Conservation (phyloP, 345 rosid species). For the Odontarrhena argentea region DNA sequence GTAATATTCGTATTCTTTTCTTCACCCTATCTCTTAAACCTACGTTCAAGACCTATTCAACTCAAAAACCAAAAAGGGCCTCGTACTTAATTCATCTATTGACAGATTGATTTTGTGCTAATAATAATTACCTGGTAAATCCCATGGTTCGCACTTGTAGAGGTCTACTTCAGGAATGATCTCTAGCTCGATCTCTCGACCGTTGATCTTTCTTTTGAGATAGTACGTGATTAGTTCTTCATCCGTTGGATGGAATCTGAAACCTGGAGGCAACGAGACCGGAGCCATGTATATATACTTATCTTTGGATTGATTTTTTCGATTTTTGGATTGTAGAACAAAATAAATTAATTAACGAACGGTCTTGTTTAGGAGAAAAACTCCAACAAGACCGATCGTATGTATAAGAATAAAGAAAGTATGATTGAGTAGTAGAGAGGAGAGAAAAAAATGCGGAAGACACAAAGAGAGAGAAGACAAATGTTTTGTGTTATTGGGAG, state of each 20-base stretch:
- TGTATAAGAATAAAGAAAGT: neutral
- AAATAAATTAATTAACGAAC: neutral
- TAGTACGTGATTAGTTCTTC: constrained; percentile 77
- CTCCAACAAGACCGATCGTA: constrained; percentile 31
- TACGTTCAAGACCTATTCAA: neutral
- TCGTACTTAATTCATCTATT: neutral
- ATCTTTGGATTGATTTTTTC: neutral
- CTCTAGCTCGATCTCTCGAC: constrained; percentile 65
- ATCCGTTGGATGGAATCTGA: constrained; percentile 81
- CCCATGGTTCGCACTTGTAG: constrained; percentile 91
- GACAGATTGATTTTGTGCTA: neutral
- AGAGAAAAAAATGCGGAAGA: neutral
- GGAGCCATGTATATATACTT: constrained; percentile 51
- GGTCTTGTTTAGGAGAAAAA: constrained; percentile 32
- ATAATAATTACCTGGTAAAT: constrained; percentile 61
- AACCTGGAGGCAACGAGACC: constrained; percentile 77
- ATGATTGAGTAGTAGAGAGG: neutral
- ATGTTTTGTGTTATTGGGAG: constrained; percentile 30
- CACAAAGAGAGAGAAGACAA: constrained; percentile 16
- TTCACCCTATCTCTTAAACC: constrained; percentile 11
- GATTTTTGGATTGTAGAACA: neutral
- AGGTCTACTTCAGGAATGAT: constrained; percentile 79
- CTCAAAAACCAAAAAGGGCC: constrained; percentile 27
- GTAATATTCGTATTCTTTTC: constrained; percentile 39
- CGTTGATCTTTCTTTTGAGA: constrained; percentile 70